Base-by-base conservation (phyloP, 2,329 filamentous ascomycete genomes). In the Curvularia hawaiiensis region DNA sequence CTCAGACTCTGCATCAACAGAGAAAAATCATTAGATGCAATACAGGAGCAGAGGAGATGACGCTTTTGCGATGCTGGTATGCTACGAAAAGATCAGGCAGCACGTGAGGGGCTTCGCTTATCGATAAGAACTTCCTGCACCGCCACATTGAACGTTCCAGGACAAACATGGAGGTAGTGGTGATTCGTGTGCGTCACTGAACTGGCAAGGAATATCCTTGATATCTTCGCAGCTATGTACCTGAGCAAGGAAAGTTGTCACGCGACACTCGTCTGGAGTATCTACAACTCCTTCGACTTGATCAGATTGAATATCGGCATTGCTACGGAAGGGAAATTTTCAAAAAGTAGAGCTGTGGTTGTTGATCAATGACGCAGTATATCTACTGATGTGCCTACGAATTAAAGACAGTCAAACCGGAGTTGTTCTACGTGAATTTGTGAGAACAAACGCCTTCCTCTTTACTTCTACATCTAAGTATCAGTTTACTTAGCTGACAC, bases 41-140 rank as follows among this genome's bases (percentile, higher is more conserved):
- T 33, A 22, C n/a, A 14, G 24, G 6, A 14, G 20, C 12, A 39
- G 30, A n/a, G n/a, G n/a, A 35, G 26, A 33, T 14, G 31, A 14
- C 8, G 18, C 20, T 26, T 18, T 12, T 26, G 20, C 28, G 10
- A 20, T 26, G 41, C 16, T 22, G 20, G 16, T 35, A 20, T 31
- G 18, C 45, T 14, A 54, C 14, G 31, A 56, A 58, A 51, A 57
- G 47, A 39, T 45, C 28, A n/a, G 18, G 40, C n/a, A 16, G 18
- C 40, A 31, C 11, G 40, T 26, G 9, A 44, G 46, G 7, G 28
- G 58, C 43, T 26, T 38, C 4, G 41, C 54, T 60, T 60, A 58
- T 60, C 58, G 54, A 60, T 58, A 60, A 52, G 58, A 43, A n/a
- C 51, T 26, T n/a, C 14, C 33, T 10, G 33, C 14, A 38, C 35